phyloP scores from a whole-genome alignment of 2,329 filamentous ascomycete species.

The Exophiala sp. region DNA sequence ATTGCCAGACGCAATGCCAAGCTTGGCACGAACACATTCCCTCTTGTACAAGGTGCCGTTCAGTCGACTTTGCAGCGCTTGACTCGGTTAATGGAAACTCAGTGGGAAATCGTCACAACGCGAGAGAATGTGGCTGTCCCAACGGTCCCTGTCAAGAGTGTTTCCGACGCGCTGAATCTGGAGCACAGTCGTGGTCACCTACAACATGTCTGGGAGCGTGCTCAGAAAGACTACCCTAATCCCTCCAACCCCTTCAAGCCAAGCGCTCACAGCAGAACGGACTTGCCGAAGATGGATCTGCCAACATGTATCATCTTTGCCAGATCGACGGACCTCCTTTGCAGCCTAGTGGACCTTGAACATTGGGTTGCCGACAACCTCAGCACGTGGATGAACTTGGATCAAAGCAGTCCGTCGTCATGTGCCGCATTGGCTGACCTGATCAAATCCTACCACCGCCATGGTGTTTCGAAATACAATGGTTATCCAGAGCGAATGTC shows the following conservation, averaged over 20 bases:
- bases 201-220: conserved; percentile 3
- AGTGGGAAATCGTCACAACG: conserved; percentile 10
- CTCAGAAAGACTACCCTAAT: conserved; percentile 11
- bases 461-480: conserved; percentile 35
- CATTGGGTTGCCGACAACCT: conserved; percentile 47
- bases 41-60: conserved; percentile 7
- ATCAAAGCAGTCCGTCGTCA: conserved; percentile 26
- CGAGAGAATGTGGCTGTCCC: conserved; percentile 11
- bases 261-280: not conserved
- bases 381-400: conserved; percentile 36
- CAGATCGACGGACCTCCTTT: conserved; percentile 18
- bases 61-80: conserved; percentile 17
- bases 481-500: conserved; percentile 48
- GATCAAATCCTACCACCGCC: conserved; percentile 36
- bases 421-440: conserved; percentile 32
- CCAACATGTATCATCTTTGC: conserved; percentile 5
- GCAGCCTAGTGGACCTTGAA: conserved; percentile 45
- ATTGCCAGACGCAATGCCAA: conserved; percentile 44
- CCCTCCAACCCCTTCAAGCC: conserved; percentile 1
- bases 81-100: conserved; percentile 2
- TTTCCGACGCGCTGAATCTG: conserved; percentile 1
- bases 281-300: not conserved
- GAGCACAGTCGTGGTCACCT: not conserved
- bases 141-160: not conserved
- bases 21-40: conserved; percentile 29